A percentile compares a stretch with the other conserved stretches of the same genome.
Conservation (phyloP, 2,329 filamentous ascomycete species). For the Talaromyces sp. region DNA sequence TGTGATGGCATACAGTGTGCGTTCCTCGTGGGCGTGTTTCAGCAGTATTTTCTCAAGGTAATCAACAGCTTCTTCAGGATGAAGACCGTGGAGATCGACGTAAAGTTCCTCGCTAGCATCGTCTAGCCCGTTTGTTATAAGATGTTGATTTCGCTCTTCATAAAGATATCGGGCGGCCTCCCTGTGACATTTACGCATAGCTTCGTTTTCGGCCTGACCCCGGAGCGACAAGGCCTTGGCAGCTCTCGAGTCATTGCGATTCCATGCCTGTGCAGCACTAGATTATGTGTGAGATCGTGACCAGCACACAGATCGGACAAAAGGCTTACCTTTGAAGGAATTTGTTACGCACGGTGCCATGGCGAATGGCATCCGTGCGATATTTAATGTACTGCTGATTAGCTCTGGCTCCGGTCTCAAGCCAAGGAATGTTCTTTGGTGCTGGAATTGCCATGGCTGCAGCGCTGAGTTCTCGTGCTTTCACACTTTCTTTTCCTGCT, state of each 20-base stretch:
- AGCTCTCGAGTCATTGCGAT: constrained; percentile 91
- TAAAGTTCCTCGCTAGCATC: constrained; percentile 68
- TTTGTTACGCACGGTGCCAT: constrained; percentile 92
- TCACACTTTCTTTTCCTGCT: constrained; percentile 58
- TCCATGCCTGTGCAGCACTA: constrained; percentile 96
- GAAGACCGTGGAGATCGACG: constrained; percentile 95
- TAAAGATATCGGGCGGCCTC: constrained; percentile 90
- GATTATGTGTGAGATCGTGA: constrained; percentile 4
- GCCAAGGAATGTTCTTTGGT: constrained; percentile 91
- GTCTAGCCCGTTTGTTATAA: constrained; percentile 34
- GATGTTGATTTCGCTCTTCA: constrained; percentile 80
- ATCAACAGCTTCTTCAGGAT: constrained; percentile 92
- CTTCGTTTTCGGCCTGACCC: constrained; percentile 91
- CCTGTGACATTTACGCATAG: constrained; percentile 94
- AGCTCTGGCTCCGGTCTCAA: constrained; percentile 84
- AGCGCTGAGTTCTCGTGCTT: constrained; percentile 68
- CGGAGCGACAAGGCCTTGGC: constrained; percentile 91
- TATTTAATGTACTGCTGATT: constrained; percentile 95
- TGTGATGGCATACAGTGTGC: constrained; percentile 89
- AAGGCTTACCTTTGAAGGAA: constrained; percentile 76
- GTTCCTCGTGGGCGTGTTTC: constrained; percentile 66
- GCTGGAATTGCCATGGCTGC: constrained; percentile 78
- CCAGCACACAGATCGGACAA: constrained; percentile 4
- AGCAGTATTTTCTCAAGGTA: constrained; percentile 85
- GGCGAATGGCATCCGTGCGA: constrained; percentile 92